These are phyloP conservation scores for Canavalia gladiata DNA, from an alignment of 306 rosid genomes.

Conservation along the genomic window DNA sequence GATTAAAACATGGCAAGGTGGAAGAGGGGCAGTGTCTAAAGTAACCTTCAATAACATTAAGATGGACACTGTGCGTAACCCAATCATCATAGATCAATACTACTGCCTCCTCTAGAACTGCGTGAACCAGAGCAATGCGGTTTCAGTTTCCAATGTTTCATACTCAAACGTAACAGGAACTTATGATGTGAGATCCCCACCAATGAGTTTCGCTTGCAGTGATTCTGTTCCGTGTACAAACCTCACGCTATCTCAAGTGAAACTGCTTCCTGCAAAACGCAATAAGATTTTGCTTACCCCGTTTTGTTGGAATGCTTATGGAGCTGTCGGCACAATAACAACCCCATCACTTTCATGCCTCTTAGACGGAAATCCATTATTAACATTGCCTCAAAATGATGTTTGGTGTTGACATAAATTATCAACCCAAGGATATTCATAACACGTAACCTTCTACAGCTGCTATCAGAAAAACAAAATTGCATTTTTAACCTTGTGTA, in stretches of 20 bases:
- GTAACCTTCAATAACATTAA: slow-evolving; percentile 50
- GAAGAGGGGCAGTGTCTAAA: slow-evolving; percentile 59
- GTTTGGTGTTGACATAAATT: slow-evolving; percentile 10
- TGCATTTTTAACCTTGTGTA: too few species aligned
- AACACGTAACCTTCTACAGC: too few species aligned
- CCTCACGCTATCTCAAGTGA: slow-evolving; percentile 57
- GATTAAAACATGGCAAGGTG: slow-evolving; percentile 74
- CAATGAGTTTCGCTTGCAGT: slow-evolving; percentile 69
- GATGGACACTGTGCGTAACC: slow-evolving; percentile 60
- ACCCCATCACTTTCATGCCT: slow-evolving; percentile 61
- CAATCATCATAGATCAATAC: slow-evolving; percentile 71
- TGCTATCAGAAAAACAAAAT: too few species aligned
- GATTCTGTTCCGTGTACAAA: slow-evolving; percentile 73
- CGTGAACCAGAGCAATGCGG: slow-evolving; percentile 66
- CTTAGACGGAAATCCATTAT: slow-evolving; percentile 54
- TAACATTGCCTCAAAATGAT: not conserved
- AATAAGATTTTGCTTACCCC: slow-evolving; percentile 39
- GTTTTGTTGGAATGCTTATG: slow-evolving; percentile 75
- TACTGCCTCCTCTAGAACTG: slow-evolving; percentile 66
- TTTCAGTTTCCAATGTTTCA: slow-evolving; percentile 50
- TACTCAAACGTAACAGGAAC: slow-evolving; percentile 64
- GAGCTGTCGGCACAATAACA: slow-evolving; percentile 45
- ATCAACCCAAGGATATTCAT: not conserved
- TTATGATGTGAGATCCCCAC: slow-evolving; percentile 62
- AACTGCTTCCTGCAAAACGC: slow-evolving; percentile 56